Evolutionary conservation across 352 stramenopile genomes (phyloP), one percentile per base, ranked within the genome.

Genomic region (Pythium oligandrum): DNA sequence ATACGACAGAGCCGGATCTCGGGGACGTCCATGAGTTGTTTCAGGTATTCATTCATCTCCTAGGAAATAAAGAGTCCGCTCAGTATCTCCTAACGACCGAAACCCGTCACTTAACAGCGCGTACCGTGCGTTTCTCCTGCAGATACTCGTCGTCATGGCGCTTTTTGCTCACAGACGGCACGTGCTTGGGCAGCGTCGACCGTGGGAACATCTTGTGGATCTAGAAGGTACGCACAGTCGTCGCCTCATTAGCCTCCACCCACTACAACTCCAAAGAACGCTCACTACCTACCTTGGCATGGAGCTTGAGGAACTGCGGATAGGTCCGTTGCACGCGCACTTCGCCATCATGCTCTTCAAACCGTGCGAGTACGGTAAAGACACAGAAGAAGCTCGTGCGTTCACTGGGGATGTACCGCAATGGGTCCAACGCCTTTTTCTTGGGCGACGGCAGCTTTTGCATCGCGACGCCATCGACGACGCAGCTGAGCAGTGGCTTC

Each of bases 101-200:
- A 40, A 34, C 32, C 33, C 7, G 6, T 32, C 31, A 33, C 26
- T 8, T 10, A 32, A 12, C 40, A 30, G 9, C n/a, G 37, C n/a
- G 5, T 46, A 76, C 68, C n/a, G 55, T 47, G 4, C 67, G 64
- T 47, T 91, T 91, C n/a, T 86, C 63, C 49, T 86, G 66, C 52
- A 91, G 86, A 67, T 91, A 91, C 44, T 75, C 62, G 53, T 81
- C 84, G 61, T 88, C 74, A 46, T 86, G 83, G 46, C 77, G 79
- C 51, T 88, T 87, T 36, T 75, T 81, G 48, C 75, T 71, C 73
- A 91, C 83, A 2, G 71, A 59, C 9, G 80, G 80, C 37, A 91
- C 59, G 3, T 82, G 67, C 36, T 73, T 72, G 6, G 78, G 78
- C 40, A 89, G 34, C 33, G 81, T 71, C 6, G 78, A 84, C 61